Base-by-base conservation (phyloP, 495 filamentous ascomycete species). In the Neurospora intermedia region DNA sequence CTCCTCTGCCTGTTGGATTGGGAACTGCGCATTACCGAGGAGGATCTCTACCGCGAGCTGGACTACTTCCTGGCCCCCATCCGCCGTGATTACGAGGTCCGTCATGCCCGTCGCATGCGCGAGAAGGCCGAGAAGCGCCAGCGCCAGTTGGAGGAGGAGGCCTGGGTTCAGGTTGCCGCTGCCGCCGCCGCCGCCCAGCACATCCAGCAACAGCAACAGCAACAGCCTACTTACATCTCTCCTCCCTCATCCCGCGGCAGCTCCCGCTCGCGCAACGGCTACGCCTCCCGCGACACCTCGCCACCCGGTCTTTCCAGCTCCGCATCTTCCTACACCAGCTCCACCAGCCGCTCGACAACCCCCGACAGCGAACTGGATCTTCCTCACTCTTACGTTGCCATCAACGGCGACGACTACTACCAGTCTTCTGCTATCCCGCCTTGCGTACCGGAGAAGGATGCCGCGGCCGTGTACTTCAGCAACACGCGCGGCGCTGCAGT, bases 1-100 rank as follows among this genome's bases (percentile, higher is more conserved):
- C 88, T 98, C 41, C 89, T 98, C 46, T 94, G 92, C 85, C 88
- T 98, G 69, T 84, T 98, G 38, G 93, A 97, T 79, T 98, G 93
- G 93, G 94, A 98, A 74, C 87, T 95, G 72, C 87, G 93, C 71
- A 93, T 98, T 78, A 90, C 84, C 31, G 88, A 92, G 72, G 88
- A 93, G 59, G 94, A 99, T 80, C 89, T 99, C 20, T 92, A 96
- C 82, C 86, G 83, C 66, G 93, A 97, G 79, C 86, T 98, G 10
- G 94, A 98, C 75, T 89, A 89, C 66, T 99, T 98, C 85, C 86
- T 99, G 27, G 89, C 87, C 16, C 94, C 94, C 41, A 93, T 98
- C 80, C 91, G 93, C 72, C 70, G 78, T 46, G 80, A 83, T 48
- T 77, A 86, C 43, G 76, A 80, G 76, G 77, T 77, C 23, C 75